Base-by-base conservation (phyloP, 768 basidiomycete genomes). In the Terana coerulea region DNA sequence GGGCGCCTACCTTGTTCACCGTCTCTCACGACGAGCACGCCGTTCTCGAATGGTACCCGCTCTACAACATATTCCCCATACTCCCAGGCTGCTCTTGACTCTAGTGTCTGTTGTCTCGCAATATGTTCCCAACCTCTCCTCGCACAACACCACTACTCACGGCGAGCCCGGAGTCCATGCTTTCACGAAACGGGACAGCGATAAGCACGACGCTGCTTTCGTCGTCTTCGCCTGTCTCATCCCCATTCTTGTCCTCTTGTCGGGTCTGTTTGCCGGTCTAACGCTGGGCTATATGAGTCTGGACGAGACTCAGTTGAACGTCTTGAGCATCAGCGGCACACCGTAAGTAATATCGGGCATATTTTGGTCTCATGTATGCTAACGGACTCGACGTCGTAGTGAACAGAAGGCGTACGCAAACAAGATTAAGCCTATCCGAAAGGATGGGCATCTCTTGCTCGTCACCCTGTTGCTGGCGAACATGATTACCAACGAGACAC, bases 211-310 rank as follows among this genome's bases (percentile, higher is more conserved):
- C n/a, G 41, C 58, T 15, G 51, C 64, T 36, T 73, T 70, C 62
- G 64, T 76, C 59, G 63, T 71, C 51, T 73, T 72, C 53, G 73
- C 72, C 7, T 67, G 69, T 61, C 84, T 94, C 69, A 92, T 94
- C 37, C 92, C 92, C 47, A 63, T 92, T 29, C 84, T 93, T 60
- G 92, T 94, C 47, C 64, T 91, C 42, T 63, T 87, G 56, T 92
- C 88, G 52, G 91, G 91, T 64, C 60, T 92, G 52, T 93, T 94
- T 79, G 91, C 91, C 76, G 89, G 93, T 68, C 74, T 94, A 58
- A 95, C 93, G 52, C 73, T 95, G 40, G 92, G 92, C 29, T 94
- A 91, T 67, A 93, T 95, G 88, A 88, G 86, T 59, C 77, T 95
- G 66, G 92, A 95, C 69, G 88, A 88, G 67, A 94, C 92, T 34